These are phyloP conservation scores for Blastomyces gilchristii DNA, from an alignment of 2,329 filamentous ascomycete genomes.

Conservation along the genomic window DNA sequence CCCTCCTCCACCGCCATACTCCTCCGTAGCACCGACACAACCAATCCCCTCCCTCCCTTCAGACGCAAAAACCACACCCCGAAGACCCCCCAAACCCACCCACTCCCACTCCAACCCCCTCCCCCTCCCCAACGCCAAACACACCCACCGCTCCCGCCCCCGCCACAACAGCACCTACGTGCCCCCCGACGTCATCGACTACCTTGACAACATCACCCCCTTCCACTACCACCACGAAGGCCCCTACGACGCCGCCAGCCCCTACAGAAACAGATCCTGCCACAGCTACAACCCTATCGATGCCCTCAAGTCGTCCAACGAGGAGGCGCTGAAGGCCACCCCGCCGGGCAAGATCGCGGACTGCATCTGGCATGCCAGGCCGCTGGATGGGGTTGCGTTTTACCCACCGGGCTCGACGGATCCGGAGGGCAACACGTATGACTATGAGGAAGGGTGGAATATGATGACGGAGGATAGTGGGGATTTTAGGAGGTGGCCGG, in stretches of 20 bases:
- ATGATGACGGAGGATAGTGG: slow-evolving; percentile 59
- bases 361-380: slow-evolving; percentile 60
- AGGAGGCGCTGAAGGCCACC: slow-evolving; percentile 68
- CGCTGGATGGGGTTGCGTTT: slow-evolving; percentile 66
- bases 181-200: slow-evolving; percentile 68
- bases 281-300: slow-evolving; percentile 56
- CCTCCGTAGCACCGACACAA: background rate
- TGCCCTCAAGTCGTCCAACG: slow-evolving; percentile 62
- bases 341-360: slow-evolving; percentile 68
- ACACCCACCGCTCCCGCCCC: background rate
- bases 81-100: background rate
- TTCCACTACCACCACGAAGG: slow-evolving; percentile 77
- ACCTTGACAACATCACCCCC: slow-evolving; percentile 57
- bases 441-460: slow-evolving; percentile 79
- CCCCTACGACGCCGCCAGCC: slow-evolving; percentile 73
- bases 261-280: slow-evolving; percentile 56
- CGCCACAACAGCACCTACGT: slow-evolving; percentile 28
- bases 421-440: slow-evolving; percentile 56
- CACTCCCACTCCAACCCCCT: background rate
- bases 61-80: background rate
- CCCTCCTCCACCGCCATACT: background rate
- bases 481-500: slow-evolving; percentile 66
- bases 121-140: background rate
- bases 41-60: background rate
- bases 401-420: slow-evolving; percentile 66